Evolutionary conservation across 768 basidiomycete species (phyloP), one percentile per base, ranked within the genome.

Genomic region (Trametes villosa): DNA sequence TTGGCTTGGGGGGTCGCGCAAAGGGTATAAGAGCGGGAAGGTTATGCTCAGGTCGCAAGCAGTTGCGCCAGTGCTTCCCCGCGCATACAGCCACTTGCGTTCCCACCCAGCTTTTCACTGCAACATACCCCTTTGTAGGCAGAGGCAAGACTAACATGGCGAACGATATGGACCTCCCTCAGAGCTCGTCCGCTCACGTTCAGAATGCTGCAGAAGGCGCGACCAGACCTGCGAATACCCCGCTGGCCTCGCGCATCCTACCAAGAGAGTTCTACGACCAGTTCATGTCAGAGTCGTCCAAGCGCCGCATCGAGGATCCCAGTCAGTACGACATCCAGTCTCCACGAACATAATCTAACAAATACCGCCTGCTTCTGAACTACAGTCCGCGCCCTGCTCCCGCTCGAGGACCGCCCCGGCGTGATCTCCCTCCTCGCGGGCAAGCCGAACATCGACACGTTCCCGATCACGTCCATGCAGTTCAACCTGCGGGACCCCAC

Each of bases 371-470:
- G 15, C 27, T 40, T 9, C 22, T 17, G 13, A 36, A 9, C 18
- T 27, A 12, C 66, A 85, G 83, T 86, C 57, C 79, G 84, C 29
- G 76, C 86, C 15, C 80, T 96, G n/a, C 82, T 86, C 58, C 92
- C 87, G 0, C 79, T 95, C 27, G 96, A 98, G 74, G 80, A 81
- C 22, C 82, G 77, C 0, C 93, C 94, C 0, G 91, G 91, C 0
- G 71, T 92, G 36, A 86, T 95, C 56, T 92, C 89, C 3, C 72
- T 95, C 31, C 83, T 96, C 8, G 95, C 94, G 0, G 96, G 96
- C 27, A 94, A 96, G 73, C 96, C 96, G 7, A 96, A 96, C 69
- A 81, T 87, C 9, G 78, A 81, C n/a, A 90, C 92, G 20, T 98
- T 98, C 77, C 96, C 96, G 1, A 92, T 98, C 77, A 86, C 87